Percentiles rank a stretch among this genome's conserved stretches.
These are phyloP conservation scores for Microstegium vimineum DNA, from an alignment of 176 grass and related monocot species.

Conservation along the genomic window DNA sequence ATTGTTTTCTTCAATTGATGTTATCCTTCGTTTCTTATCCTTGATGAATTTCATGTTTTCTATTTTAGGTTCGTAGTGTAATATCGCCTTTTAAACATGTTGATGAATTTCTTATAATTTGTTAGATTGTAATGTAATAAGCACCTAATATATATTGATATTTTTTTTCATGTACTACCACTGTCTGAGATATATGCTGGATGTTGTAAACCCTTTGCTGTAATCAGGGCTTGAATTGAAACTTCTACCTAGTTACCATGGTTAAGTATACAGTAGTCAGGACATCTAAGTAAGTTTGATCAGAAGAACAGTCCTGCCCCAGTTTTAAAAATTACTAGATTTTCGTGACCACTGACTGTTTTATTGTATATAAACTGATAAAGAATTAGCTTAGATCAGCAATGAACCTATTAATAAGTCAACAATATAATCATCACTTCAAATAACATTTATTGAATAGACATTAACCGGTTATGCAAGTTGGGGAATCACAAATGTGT, in stretches of 20 bases:
- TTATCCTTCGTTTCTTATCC: background rate
- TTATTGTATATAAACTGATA: background rate
- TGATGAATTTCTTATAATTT: conserved; percentile 24
- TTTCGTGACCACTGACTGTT: background rate
- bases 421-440: background rate
- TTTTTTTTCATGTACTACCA: conserved; percentile 15
- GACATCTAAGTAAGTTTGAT: background rate
- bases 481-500: background rate
- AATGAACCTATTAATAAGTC: background rate
- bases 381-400: background rate
- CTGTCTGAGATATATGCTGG: background rate
- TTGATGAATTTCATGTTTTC: conserved; percentile 15
- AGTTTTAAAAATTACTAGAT: background rate
- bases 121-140: background rate
- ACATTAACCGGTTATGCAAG: background rate
- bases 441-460: background rate
- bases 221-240: background rate
- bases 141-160: conserved; percentile 8
- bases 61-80: background rate
- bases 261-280: background rate
- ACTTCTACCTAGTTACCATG: background rate
- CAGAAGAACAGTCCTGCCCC: background rate
- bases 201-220: background rate
- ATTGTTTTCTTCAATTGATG: conserved; percentile 22
- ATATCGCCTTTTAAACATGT: background rate